Percentiles rank a stretch among this genome's conserved stretches.
Evolutionary conservation across 2,329 filamentous ascomycete species (phyloP).

Genomic region (Grosmannia serpens): DNA sequence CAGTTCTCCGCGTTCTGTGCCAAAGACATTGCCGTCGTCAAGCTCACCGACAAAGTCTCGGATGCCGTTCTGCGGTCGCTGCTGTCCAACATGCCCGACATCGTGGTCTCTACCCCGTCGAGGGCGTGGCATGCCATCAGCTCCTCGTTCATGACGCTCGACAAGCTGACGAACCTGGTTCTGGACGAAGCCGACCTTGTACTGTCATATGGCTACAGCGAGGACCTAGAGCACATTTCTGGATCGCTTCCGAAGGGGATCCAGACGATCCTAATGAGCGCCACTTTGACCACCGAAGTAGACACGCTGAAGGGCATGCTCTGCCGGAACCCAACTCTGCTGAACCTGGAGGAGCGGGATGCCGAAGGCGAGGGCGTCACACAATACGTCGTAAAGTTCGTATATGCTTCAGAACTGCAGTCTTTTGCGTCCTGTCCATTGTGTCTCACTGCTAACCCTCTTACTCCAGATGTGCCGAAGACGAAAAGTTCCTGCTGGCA

Average conservation of each 20-base stretch:
- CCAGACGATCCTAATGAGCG: slow-evolving; percentile 88
- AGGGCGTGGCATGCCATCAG: slow-evolving; percentile 70
- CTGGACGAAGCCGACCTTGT: slow-evolving; percentile 93
- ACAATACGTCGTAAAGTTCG: slow-evolving; percentile 75
- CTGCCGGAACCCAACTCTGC: slow-evolving; percentile 64
- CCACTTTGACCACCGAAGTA: slow-evolving; percentile 74
- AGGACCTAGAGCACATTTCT: slow-evolving; percentile 73
- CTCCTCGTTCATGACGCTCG: slow-evolving; percentile 56
- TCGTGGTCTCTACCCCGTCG: slow-evolving; percentile 86
- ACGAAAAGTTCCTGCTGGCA: slow-evolving; percentile 87
- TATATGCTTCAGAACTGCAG: background rate
- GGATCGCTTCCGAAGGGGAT: slow-evolving; percentile 70
- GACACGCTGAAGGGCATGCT: slow-evolving; percentile 78
- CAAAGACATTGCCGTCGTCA: slow-evolving; percentile 71
- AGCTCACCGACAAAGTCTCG: slow-evolving; percentile 82
- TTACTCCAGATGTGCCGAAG: slow-evolving; percentile 62
- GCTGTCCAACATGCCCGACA: slow-evolving; percentile 73
- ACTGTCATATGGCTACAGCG: slow-evolving; percentile 85
- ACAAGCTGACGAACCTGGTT: slow-evolving; percentile 64
- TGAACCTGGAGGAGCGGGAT: slow-evolving; percentile 77
- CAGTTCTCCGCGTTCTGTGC: slow-evolving; percentile 72
- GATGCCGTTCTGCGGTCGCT: slow-evolving; percentile 81
- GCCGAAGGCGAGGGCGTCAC: slow-evolving; percentile 65
- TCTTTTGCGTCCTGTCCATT: background rate
- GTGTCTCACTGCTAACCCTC: background rate